Base-by-base conservation (phyloP, 2,329 filamentous ascomycete species). In the Fusarium dlaminii region DNA sequence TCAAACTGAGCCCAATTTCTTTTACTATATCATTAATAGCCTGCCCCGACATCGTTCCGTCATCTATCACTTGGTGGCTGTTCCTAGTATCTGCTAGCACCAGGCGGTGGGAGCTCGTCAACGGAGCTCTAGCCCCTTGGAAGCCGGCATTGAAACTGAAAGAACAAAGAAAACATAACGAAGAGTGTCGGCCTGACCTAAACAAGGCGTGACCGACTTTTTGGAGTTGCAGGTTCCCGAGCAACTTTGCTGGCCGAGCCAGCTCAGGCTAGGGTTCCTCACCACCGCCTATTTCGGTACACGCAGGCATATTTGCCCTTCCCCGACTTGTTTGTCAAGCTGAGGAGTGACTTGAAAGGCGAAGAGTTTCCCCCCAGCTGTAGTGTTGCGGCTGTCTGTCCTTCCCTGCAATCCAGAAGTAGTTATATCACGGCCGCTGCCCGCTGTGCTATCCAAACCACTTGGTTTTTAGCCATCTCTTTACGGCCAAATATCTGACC, bases 51-150 rank as follows among this genome's bases (percentile, higher is more conserved):
- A 36, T 59, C 55, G 74, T 70, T 54, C 70, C 39, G 75, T 79
- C 75, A 79, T 76, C 72, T 79, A 69, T 79, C 77, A 79, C 65
- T 77, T 77, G 57, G 77, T 79, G 76, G 77, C 77, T 78, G 68
- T 63, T 57, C 55, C 61, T 73, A 70, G 65, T 68, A 72, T 73
- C 61, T 66, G 57, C 61, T 64, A 66, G 62, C 55, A 71, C 64
- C 70, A 74, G 73, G 75, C 75, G 75, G 77, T 79, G 75, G 77
- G 58, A 68, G 67, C 70, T 76, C 66, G 57, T 76, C 61, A 76
- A 71, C 73, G 66, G 57, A 69, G 54, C 45, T 62, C 58, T 60
- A 37, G 63, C 68, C 63, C 73, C 63, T 71, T 65, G 66, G 62
- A 77, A 73, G 65, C 63, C 57, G 46, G 56, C 48, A 30, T 56